phyloP scores from a whole-genome alignment of 2,329 filamentous ascomycete species.

The Trichoderma asperellum region DNA sequence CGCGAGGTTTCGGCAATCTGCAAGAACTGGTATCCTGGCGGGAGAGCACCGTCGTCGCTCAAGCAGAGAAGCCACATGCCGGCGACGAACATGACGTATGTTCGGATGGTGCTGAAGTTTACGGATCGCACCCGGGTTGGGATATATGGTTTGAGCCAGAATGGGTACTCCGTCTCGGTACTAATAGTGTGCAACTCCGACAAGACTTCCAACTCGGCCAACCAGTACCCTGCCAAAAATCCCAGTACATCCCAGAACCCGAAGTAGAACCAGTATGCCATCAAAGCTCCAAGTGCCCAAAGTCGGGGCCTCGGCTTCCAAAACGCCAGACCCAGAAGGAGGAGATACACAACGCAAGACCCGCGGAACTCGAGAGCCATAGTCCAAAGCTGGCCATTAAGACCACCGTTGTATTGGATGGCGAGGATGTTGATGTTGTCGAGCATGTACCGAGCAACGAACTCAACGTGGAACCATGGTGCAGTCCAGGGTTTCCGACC shows the following conservation, averaged over 20 bases:
- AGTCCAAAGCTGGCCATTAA: slow-evolving; percentile 23
- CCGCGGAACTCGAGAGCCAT: slow-evolving; percentile 25
- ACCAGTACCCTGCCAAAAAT: slow-evolving; percentile 24
- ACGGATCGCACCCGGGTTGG: slow-evolving; percentile 8
- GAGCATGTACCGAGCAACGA: slow-evolving; percentile 22
- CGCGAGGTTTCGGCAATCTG: slow-evolving; percentile 18
- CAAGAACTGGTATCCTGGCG: slow-evolving; percentile 24
- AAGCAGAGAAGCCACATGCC: slow-evolving; percentile 22
- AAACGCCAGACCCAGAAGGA: slow-evolving; percentile 2
- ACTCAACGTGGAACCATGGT: slow-evolving; percentile 19
- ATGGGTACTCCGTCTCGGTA: slow-evolving; percentile 1
- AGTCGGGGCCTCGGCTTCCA: slow-evolving; percentile 16
- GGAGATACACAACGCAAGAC: slow-evolving; percentile 15
- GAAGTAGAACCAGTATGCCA: slow-evolving; percentile 24
- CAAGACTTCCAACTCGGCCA: slow-evolving; percentile 18
- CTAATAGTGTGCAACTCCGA: slow-evolving; percentile 3
- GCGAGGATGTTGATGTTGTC: slow-evolving; percentile 23
- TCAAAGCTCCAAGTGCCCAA: slow-evolving; percentile 16
- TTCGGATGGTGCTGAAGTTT: slow-evolving; percentile 10
- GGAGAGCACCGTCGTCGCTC: slow-evolving; percentile 21
- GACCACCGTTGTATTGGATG: slow-evolving; percentile 21
- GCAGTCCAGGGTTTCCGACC: slow-evolving; percentile 14
- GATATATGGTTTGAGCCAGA: slow-evolving; percentile 22
- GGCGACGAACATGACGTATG: slow-evolving; percentile 5
- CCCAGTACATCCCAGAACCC: slow-evolving; percentile 19